Percentiles rank a stretch among this genome's conserved stretches.
These are phyloP conservation scores for Lentinula aciculospora DNA, from an alignment of 768 basidiomycete species.

Conservation along the genomic window DNA sequence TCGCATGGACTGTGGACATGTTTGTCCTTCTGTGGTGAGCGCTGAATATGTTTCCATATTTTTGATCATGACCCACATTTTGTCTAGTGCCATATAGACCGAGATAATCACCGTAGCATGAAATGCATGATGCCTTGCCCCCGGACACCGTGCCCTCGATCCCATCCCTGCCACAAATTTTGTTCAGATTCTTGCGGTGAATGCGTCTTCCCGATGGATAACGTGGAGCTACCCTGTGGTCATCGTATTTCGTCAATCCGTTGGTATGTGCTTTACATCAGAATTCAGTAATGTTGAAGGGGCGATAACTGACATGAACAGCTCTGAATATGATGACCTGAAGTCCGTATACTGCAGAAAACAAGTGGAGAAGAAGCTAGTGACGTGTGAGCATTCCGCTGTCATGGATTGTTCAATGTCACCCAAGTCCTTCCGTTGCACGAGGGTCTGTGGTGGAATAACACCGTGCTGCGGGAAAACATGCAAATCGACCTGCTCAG, in stretches of 20 bases:
- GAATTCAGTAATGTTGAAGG: conserved; percentile 19
- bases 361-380: conserved; percentile 37
- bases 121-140: conserved; percentile 44
- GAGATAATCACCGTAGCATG: conserved; percentile 44
- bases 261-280: conserved; percentile 35
- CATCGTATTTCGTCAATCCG: conserved; percentile 37
- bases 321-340: conserved; percentile 40
- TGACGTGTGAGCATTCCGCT: conserved; percentile 49
- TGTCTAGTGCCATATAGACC: conserved; percentile 57
- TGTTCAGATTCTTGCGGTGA: conserved; percentile 50
- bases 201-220: conserved; percentile 41
- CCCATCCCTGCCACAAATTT: conserved; percentile 51
- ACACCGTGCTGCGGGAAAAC: conserved; percentile 49
- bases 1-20: conserved; percentile 55
- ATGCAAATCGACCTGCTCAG: conserved; percentile 43
- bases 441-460: conserved; percentile 30
- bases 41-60: conserved; percentile 14
- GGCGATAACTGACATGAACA: conserved; percentile 30
- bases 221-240: conserved; percentile 53
- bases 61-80: background rate
- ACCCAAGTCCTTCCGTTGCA: conserved; percentile 33
- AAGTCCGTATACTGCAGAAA: conserved; percentile 36
- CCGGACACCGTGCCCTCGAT: conserved; percentile 40
- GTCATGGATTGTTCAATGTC: conserved; percentile 42
- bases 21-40: conserved; percentile 55